A percentile compares a stretch with the other conserved stretches of the same genome.
These are phyloP conservation scores for Pinus albicaulis DNA, from an alignment of 75 land plant genomes.

Conservation along the genomic window DNA sequence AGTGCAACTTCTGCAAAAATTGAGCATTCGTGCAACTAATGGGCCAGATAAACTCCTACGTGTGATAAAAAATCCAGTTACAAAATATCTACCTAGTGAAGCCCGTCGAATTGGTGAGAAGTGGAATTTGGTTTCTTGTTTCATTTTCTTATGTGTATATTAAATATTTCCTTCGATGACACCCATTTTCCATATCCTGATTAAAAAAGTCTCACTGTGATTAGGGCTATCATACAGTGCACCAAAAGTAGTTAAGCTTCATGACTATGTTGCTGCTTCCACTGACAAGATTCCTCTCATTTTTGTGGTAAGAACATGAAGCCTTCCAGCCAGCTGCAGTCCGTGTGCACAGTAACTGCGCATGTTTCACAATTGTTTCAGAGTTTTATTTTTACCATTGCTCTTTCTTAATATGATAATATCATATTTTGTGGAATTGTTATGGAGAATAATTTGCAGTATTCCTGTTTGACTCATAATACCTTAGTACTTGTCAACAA, in stretches of 20 bases:
- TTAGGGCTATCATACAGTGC: slow-evolving; percentile 93
- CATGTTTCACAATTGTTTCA: background rate
- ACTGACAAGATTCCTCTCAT: slow-evolving; percentile 55
- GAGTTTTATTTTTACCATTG: background rate
- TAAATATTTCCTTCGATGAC: slow-evolving; percentile 1
- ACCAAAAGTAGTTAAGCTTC: slow-evolving; percentile 64
- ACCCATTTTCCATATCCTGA: background rate
- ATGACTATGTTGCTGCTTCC: slow-evolving; percentile 58
- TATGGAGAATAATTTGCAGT: no score
- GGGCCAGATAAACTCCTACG: slow-evolving; percentile 83
- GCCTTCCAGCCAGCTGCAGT: background rate
- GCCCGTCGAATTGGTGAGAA: slow-evolving; percentile 75
- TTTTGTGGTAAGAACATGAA: slow-evolving; percentile 68
- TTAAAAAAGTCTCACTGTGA: slow-evolving; percentile 5
- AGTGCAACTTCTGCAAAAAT: slow-evolving; percentile 89
- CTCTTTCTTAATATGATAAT: background rate
- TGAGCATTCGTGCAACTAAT: slow-evolving; percentile 73
- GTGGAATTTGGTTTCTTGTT: slow-evolving; percentile 1
- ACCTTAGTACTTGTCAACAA: background rate
- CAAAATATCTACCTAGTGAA: slow-evolving; percentile 77
- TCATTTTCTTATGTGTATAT: background rate
- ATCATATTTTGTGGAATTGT: background rate
- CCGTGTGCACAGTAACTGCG: background rate
- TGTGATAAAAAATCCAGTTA: slow-evolving; percentile 89
- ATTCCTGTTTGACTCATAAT: no score